Evolutionary conservation across 768 basidiomycete genomes (phyloP), one percentile per base, ranked within the genome.

Genomic region (Melanogaster broomeanus): DNA sequence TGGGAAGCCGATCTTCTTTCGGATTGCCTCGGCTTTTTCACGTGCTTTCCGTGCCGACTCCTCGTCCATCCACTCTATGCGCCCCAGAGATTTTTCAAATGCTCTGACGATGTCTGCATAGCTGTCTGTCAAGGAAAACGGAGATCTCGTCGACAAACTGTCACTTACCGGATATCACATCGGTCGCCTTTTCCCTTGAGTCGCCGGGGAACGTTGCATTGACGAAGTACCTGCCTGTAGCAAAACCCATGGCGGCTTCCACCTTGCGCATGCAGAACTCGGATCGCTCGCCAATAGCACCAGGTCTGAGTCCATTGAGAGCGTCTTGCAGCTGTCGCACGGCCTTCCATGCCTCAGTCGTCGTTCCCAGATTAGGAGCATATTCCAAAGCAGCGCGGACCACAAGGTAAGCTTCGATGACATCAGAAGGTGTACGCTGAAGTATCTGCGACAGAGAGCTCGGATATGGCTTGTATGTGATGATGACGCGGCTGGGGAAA

Each of bases 1-100:
- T 1, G 97, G 96, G 71, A 86, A 98, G 51, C 97, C 97, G 55
- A 99, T 90, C 77, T 98, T 96, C 67, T 93, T 81, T 25, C 85
- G 83, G 46, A 56, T 56, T 33, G 25, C 35, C 45, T 62, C 52
- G 24, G 86, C 91, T 79, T 98, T 98, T 62, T 87, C 81, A 13
- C 85, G 83, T 5, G 97, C 97, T 49, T 85, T 91, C 35, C 75
- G 73, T 11, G 90, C 85, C 3, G 92, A 92, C 57, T 83, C 71
- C 42, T 84, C 70, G 64, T 98, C 97, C 88, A 99, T 93, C 97
- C 97, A 99, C 18, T 85, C 79, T 45, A 97, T 78, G 46, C 80
- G 65, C 4, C 77, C 69, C 18, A 99, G 74, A 4, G 91, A 90
- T 16, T 70, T 70, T 64, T 93, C 86, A 77, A 98, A 98, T 0